These are phyloP conservation scores for Fusarium sp. DNA, from an alignment of 2,329 filamentous ascomycete species.

Conservation along the genomic window DNA sequence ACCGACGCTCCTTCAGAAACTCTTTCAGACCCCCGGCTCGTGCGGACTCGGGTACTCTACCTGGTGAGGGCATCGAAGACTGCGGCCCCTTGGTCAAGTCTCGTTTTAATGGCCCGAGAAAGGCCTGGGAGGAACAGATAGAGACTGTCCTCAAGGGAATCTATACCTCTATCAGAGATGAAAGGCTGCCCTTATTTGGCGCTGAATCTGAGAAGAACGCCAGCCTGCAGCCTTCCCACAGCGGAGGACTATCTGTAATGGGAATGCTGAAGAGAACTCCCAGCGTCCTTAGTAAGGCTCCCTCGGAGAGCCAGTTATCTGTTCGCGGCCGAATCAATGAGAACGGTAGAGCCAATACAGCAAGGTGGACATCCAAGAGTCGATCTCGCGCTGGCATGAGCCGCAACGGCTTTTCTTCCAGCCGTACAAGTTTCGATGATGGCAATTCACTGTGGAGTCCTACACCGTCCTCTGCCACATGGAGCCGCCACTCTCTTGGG, in stretches of 20 bases:
- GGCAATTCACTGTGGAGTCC: conserved; percentile 91
- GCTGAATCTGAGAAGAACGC: conserved; percentile 60
- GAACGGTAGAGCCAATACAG: conserved; percentile 58
- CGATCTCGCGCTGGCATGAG: conserved; percentile 79
- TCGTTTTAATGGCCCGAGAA: conserved; percentile 77
- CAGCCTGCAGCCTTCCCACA: conserved; percentile 55
- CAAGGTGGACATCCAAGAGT: conserved; percentile 85
- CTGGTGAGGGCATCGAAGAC: conserved; percentile 51
- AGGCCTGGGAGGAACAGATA: conserved; percentile 87
- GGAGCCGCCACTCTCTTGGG: conserved; percentile 92
- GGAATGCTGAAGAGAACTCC: conserved; percentile 83
- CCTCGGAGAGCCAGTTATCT: conserved; percentile 79
- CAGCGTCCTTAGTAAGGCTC: conserved; percentile 90
- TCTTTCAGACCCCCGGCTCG: conserved; percentile 62
- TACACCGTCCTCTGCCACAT: conserved; percentile 83
- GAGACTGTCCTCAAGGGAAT: conserved; percentile 93
- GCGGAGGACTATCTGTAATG: conserved; percentile 75
- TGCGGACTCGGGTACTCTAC: conserved; percentile 51
- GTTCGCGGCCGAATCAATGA: conserved; percentile 76
- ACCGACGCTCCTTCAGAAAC: conserved; percentile 52
- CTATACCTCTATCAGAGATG: conserved; percentile 86
- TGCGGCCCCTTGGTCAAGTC: conserved; percentile 80
- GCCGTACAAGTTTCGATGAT: conserved; percentile 93
- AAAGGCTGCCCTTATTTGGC: conserved; percentile 86
- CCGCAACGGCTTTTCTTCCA: conserved; percentile 84